These are phyloP conservation scores for Erythrobasidium yunnanense DNA, from an alignment of 768 basidiomycete genomes.

Conservation along the genomic window DNA sequence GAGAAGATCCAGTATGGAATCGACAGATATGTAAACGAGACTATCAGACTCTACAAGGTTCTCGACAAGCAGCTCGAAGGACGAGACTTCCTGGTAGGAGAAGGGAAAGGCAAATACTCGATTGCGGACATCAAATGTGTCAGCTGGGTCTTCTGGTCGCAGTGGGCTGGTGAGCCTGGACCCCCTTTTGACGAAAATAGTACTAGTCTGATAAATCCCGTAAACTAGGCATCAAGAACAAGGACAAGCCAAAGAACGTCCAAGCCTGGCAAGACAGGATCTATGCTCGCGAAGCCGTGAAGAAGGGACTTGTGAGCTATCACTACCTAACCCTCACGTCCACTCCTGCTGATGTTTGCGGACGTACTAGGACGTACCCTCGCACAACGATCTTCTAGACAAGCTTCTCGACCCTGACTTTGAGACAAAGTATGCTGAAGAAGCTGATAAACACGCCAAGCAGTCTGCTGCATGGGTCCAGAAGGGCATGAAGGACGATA, in stretches of 20 bases:
- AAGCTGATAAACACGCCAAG: conserved; percentile 17
- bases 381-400: conserved; percentile 12
- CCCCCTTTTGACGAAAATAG: too few species aligned
- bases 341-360: background rate
- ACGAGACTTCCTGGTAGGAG: conserved; percentile 32
- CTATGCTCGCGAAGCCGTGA: conserved; percentile 7
- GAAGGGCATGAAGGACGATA: conserved; percentile 18
- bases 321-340: background rate
- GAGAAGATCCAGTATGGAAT: conserved; percentile 35
- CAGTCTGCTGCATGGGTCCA: conserved; percentile 8
- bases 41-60: conserved; percentile 30
- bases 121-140: conserved; percentile 21
- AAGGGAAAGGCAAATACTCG: conserved; percentile 30
- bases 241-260: conserved; percentile 21
- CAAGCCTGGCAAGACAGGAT: conserved; percentile 24
- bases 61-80: conserved; percentile 31
- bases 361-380: background rate
- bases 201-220: too few species aligned
- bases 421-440: conserved; percentile 2
- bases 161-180: too few species aligned
- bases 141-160: background rate
- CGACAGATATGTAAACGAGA: conserved; percentile 33
- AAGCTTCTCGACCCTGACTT: conserved; percentile 14
- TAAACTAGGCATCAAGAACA: background rate
- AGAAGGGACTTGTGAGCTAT: conserved; percentile 20